These are phyloP conservation scores for Crithidia thermophila DNA, from an alignment of 208 protist species.

Conservation along the genomic window DNA sequence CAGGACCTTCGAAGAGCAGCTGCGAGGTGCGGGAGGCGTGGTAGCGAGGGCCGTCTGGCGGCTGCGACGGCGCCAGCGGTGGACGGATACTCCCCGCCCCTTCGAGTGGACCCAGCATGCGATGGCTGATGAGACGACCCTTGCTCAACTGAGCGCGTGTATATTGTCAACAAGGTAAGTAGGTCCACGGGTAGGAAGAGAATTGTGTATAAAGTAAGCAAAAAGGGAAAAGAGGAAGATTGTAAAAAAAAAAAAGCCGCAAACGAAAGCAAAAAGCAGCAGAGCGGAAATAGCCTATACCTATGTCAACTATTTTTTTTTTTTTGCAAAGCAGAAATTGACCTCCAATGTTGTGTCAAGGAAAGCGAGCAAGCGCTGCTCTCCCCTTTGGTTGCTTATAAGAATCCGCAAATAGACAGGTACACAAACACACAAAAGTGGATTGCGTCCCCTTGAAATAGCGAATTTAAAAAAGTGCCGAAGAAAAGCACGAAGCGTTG, in stretches of 20 bases:
- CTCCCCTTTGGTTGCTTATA: no score
- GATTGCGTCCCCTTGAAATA: no score
- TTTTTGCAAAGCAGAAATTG: no score
- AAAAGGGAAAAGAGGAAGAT: background rate
- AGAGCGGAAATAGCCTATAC: background rate
- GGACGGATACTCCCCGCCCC: background rate
- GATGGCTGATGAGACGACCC: background rate
- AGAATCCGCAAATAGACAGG: no score
- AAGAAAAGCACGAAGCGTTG: conserved; percentile 5
- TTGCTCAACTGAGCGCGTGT: background rate
- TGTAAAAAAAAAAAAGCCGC: background rate
- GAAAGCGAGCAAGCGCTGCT: no score
- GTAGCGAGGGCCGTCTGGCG: background rate
- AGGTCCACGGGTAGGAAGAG: no score
- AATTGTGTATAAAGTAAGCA: background rate
- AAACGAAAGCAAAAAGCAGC: background rate
- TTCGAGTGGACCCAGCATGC: conserved; percentile 14
- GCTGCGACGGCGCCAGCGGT: background rate
- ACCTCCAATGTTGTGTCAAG: no score
- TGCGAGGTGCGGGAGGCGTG: conserved; percentile 48
- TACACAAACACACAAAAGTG: no score
- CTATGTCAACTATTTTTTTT: background rate
- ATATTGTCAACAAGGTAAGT: no score
- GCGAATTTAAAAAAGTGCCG: no score
- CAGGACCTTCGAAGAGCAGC: conserved; percentile 46